Base-by-base conservation (phyloP, 1,284 basidiomycete species). In the Microbotryum scabiosae region DNA sequence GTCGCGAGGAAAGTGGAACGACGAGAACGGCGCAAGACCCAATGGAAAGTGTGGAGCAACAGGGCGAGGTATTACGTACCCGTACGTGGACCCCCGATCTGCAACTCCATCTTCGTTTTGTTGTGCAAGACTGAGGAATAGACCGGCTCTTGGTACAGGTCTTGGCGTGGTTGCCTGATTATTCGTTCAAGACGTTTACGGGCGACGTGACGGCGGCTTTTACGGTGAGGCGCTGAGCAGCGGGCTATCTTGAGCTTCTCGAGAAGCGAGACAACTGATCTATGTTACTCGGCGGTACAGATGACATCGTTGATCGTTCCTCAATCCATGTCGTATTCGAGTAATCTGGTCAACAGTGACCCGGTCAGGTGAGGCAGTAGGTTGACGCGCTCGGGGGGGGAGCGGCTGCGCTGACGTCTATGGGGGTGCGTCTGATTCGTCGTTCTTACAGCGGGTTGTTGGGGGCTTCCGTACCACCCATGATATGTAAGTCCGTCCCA, bases 251-350 rank as follows among this genome's bases (percentile, higher is more conserved):
- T 9, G 2, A 2, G 30, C 9, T 30, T 6, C 30, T 20, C 1
- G 6, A 16, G 36, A 10, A 41, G 16, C 36, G 4, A 41, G 36
- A 41, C 36, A 12, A 1, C 36, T 41, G 36, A 41, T 4, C 36
- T 12, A 41, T 41, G 2, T 41, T 12, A 4, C 5, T 12, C 16
- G 36, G 36, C n/a, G 9, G 25, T 14, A 12, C 61, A 76, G 73
- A 70, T 94, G 8, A 88, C 91, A 9, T 89, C 86, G 63, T 85
- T 96, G 77, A 80, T 96, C 52, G 88, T 96, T 66, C 92, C 92
- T 4, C 89, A 91, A 74, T 71, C 87, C 2, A 88, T 97, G 75
- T 90, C 88, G 70, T 97, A 96, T 73, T 90, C 90, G 4, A 85
- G 86, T 1, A 86, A 88, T 4, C 78, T 97, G 7, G 90, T 91